These are phyloP conservation scores for Annulohypoxylon truncatum DNA, from an alignment of 2,329 filamentous ascomycete species.

Conservation along the genomic window DNA sequence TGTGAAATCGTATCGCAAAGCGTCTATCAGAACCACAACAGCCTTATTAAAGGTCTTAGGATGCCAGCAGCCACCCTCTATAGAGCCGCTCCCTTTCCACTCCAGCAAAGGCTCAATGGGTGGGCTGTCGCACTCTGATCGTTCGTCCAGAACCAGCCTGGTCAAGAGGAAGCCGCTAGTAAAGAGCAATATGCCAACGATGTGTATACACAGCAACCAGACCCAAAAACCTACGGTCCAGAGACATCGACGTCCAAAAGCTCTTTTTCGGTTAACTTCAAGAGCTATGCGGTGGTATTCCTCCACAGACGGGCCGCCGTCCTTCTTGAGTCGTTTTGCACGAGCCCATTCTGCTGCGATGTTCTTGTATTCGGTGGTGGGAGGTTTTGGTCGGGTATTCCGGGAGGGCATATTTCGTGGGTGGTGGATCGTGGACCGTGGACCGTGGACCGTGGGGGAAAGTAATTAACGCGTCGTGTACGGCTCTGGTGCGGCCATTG, in stretches of 20 bases:
- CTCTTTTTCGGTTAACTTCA: constrained; percentile 60
- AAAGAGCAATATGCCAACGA: constrained; percentile 88
- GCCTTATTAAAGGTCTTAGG: constrained; percentile 93
- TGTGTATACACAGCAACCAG: constrained; percentile 79
- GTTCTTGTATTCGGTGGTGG: constrained; percentile 60
- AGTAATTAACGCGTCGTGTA: constrained; percentile 37
- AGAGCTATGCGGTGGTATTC: constrained; percentile 60
- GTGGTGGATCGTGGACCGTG: background rate
- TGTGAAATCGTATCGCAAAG: constrained; percentile 95
- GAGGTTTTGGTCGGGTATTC: constrained; percentile 44
- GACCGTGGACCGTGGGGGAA: constrained; percentile 5
- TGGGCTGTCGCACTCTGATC: constrained; percentile 74
- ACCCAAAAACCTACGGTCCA: constrained; percentile 76
- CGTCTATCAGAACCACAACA: constrained; percentile 90
- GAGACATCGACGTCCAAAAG: constrained; percentile 64
- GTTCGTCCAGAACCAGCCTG: constrained; percentile 80
- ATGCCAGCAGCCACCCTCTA: constrained; percentile 88
- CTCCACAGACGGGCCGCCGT: constrained; percentile 52
- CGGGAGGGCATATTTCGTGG: constrained; percentile 47
- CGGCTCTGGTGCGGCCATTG: constrained; percentile 42
- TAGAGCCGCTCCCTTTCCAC: constrained; percentile 57
- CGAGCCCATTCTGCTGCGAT: constrained; percentile 66
- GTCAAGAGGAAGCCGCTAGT: constrained; percentile 95
- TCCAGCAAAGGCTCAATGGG: constrained; percentile 68
- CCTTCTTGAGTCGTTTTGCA: constrained; percentile 58